These are phyloP conservation scores for Porphyrellus cyaneotinctus DNA, from an alignment of 768 basidiomycete species.

Conservation along the genomic window DNA sequence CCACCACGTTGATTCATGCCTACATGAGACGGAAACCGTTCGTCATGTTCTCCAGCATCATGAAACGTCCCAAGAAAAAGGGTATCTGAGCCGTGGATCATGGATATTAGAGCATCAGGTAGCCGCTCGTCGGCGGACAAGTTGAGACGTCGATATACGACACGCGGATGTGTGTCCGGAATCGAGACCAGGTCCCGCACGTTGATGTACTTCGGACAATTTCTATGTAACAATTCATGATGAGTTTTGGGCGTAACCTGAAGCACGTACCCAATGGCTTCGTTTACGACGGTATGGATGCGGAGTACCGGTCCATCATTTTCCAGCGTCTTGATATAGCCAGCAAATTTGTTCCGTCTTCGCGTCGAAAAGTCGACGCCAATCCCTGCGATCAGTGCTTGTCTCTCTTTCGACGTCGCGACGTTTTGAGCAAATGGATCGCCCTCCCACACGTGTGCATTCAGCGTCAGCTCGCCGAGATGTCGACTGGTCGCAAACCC, in stretches of 20 bases:
- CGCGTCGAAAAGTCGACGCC: slow-evolving; percentile 59
- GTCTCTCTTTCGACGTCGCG: background rate
- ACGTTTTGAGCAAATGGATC: slow-evolving; percentile 49
- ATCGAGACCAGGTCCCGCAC: slow-evolving; percentile 48
- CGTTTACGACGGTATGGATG: slow-evolving; percentile 39
- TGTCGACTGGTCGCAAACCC: slow-evolving; percentile 42
- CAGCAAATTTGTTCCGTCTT: slow-evolving; percentile 62
- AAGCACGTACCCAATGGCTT: slow-evolving; percentile 55
- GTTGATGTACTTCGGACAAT: slow-evolving; percentile 70
- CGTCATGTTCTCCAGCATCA: slow-evolving; percentile 34
- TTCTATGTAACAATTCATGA: slow-evolving; percentile 34
- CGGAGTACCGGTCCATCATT: slow-evolving; percentile 32
- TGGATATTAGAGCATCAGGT: slow-evolving; percentile 44
- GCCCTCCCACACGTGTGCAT: slow-evolving; percentile 47
- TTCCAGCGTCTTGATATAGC: slow-evolving; percentile 38
- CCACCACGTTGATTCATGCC: slow-evolving; percentile 71
- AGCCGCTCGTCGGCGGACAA: slow-evolving; percentile 39
- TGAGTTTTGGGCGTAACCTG: background rate
- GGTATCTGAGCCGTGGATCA: slow-evolving; percentile 51
- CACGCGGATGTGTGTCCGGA: slow-evolving; percentile 35
- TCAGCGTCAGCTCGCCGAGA: slow-evolving; percentile 35
- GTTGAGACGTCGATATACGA: slow-evolving; percentile 34
- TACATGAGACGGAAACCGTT: slow-evolving; percentile 49
- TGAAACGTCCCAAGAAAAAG: slow-evolving; percentile 58
- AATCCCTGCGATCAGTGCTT: slow-evolving; percentile 50